Conservation (phyloP, 257 asterid genomes). For the Buddleja alternifolia region DNA sequence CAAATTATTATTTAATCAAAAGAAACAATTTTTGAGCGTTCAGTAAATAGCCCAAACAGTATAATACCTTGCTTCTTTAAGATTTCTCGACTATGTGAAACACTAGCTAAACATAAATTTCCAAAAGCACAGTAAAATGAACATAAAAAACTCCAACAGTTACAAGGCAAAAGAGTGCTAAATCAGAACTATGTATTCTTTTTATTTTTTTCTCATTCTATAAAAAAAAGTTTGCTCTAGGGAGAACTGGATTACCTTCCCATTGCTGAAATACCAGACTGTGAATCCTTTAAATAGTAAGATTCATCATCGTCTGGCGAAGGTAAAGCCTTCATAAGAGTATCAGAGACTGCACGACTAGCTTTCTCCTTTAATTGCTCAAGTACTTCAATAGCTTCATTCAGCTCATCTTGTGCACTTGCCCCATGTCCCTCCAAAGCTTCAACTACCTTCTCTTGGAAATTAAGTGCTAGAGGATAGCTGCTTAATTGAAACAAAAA, state of each 20-base stretch:
- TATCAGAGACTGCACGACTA: constrained; percentile 41
- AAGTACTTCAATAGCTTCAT: constrained; percentile 66
- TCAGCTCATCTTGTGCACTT: constrained; percentile 68
- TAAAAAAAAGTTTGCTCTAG: background rate
- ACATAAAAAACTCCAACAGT: background rate
- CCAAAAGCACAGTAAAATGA: background rate
- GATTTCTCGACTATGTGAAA: background rate
- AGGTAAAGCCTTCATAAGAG: constrained; percentile 61
- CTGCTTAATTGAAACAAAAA: constrained; percentile 46
- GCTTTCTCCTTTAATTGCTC: constrained; percentile 69
- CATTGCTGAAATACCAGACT: constrained; percentile 27
- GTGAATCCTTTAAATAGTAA: constrained; percentile 19
- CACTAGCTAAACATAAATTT: constrained; percentile 3
- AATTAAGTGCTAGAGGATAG: constrained; percentile 72
- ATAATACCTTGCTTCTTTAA: background rate
- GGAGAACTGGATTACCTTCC: constrained; percentile 24
- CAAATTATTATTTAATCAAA: background rate
- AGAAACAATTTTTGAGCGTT: background rate
- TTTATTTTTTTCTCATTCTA: background rate
- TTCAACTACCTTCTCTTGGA: constrained; percentile 86
- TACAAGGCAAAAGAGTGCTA: background rate
- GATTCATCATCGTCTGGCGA: constrained; percentile 31
- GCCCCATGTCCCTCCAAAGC: constrained; percentile 83
- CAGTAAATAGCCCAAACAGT: background rate
- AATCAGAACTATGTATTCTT: constrained; percentile 4